Evolutionary conservation across 768 basidiomycete genomes (phyloP), one percentile per base, ranked within the genome.

Genomic region (Mycena galericulata): DNA sequence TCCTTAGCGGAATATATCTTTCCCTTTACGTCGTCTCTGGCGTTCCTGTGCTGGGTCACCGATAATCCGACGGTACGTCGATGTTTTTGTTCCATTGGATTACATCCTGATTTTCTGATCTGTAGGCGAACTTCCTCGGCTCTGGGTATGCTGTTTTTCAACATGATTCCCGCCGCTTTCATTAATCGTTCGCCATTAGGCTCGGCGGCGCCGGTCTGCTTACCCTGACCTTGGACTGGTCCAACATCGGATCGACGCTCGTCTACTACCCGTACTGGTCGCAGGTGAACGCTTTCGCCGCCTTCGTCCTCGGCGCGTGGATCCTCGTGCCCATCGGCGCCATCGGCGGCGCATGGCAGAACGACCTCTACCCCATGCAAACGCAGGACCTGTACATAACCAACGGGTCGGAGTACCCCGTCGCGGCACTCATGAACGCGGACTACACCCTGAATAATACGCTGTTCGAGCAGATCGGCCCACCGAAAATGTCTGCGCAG

Each of bases 191-290:
- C 32, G n/a, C 15, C 15, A 59, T 62, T 40, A 73, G 74, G 20
- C 40, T 76, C 3, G 75, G 75, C 26, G 75, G 75, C 17, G 72
- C 74, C 15, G 75, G 75, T 14, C 22, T 76, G 14, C 65, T 76
- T 14, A 76, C 68, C 24, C 29, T 76, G 29, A 76, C 75, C 1
- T 65, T 76, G 5, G 75, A 76, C 30, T 76, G 75, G 75, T 71
- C 70, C 4, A 76, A 76, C 57, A 76, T 76, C 34, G 67, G 71
- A 34, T 76, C 75, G 15, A 34, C 70, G 12, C 49, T 66, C 15
- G 49, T 76, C 27, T 73, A 74, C 69, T 74, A 72, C 53, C 75
- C 75, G n/a, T 76, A 73, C 45, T 76, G 75, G 75, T 56, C 75
- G 34, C 72, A 74, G 60, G 69, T 74, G 30, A 76, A 76, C 51